These are phyloP conservation scores for Aspergillus ochraceus DNA, from an alignment of 2,329 filamentous ascomycete species.

Conservation along the genomic window DNA sequence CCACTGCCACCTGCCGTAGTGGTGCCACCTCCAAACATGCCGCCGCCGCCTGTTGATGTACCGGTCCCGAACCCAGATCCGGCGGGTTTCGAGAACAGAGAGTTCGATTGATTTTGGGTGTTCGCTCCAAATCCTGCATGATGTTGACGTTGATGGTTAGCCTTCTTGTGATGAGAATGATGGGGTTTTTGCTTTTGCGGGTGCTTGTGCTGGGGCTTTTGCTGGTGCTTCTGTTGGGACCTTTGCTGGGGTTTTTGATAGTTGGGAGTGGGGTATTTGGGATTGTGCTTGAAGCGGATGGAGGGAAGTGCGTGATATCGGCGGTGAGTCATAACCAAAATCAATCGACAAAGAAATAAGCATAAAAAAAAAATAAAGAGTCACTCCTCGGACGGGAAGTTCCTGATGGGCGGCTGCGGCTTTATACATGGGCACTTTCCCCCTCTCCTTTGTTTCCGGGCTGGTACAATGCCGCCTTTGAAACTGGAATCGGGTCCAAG, in stretches of 20 bases:
- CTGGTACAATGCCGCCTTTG: background rate
- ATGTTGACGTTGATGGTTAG: slow-evolving; percentile 5
- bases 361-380: background rate
- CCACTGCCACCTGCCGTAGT: slow-evolving; percentile 25
- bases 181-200: background rate
- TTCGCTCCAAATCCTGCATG: slow-evolving; percentile 38
- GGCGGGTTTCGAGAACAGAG: slow-evolving; percentile 38
- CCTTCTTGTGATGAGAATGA: background rate
- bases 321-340: background rate
- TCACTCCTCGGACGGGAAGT: background rate
- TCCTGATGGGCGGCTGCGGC: background rate
- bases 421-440: background rate
- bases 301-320: slow-evolving; percentile 15
- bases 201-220: background rate
- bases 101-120: slow-evolving; percentile 32
- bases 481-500: background rate
- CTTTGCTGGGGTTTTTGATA: background rate
- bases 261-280: background rate
- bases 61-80: slow-evolving; percentile 34
- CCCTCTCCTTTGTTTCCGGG: background rate
- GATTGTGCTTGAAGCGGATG: background rate
- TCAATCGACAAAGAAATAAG: slow-evolving; percentile 4
- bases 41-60: slow-evolving; percentile 29
- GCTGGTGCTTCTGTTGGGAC: background rate
- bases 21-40: slow-evolving; percentile 33